Evolutionary conservation across 139 green algal genomes (phyloP).

Genomic region (Chara braunii): DNA sequence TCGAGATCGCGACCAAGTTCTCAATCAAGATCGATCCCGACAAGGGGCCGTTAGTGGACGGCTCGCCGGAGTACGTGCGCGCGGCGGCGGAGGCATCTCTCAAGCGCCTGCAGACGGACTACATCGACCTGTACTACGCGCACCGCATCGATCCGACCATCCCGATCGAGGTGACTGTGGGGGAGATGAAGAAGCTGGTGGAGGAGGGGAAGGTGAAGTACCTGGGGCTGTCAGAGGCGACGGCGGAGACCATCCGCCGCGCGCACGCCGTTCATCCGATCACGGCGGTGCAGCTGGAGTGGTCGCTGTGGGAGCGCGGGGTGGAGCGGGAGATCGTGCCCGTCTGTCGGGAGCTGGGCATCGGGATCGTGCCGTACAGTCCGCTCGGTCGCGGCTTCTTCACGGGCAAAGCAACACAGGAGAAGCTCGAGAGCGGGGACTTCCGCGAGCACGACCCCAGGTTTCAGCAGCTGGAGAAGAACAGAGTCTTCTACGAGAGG

Average conservation of each 20-base stretch:
- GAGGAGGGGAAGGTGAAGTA: slow-evolving; percentile 64
- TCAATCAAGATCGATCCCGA: slow-evolving; percentile 2
- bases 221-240: slow-evolving; percentile 61
- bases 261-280: slow-evolving; percentile 57
- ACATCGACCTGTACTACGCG: slow-evolving; percentile 40
- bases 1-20: slow-evolving; percentile 32
- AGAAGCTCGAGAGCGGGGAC: slow-evolving; percentile 4
- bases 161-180: slow-evolving; percentile 55
- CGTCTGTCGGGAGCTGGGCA: slow-evolving; percentile 56
- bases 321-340: slow-evolving; percentile 58
- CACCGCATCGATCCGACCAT: slow-evolving; percentile 48
- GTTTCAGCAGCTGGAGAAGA: slow-evolving; percentile 49
- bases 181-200: slow-evolving; percentile 44
- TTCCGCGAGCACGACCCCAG: background rate
- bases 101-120: slow-evolving; percentile 22
- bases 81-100: background rate
- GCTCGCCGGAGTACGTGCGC: slow-evolving; percentile 19
- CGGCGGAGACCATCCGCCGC: slow-evolving; percentile 49
- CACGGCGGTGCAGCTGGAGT: slow-evolving; percentile 61
- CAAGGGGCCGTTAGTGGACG: background rate
- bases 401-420: slow-evolving; percentile 30
- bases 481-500: slow-evolving; percentile 55
- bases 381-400: slow-evolving; percentile 62
- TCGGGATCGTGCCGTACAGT: slow-evolving; percentile 62
- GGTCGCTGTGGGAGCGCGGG: slow-evolving; percentile 58